These are phyloP conservation scores for Vitis amurensis DNA, from an alignment of 164 flowering plant genomes.

Conservation along the genomic window DNA sequence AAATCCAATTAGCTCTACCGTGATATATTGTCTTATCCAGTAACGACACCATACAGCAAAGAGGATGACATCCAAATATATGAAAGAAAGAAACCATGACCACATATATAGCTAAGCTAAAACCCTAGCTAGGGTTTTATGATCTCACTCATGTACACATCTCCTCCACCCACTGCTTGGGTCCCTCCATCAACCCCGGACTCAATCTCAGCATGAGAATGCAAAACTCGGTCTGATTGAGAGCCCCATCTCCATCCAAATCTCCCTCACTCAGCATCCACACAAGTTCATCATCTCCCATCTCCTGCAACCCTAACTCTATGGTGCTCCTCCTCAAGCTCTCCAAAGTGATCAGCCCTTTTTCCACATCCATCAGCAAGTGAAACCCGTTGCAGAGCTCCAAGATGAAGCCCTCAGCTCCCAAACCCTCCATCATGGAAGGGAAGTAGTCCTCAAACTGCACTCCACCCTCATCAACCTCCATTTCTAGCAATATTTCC, in stretches of 20 bases:
- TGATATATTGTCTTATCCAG: too few species aligned
- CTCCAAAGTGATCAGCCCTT: slow-evolving; percentile 45
- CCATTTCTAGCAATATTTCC: too few species aligned
- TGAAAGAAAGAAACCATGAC: too few species aligned
- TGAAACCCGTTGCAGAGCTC: slow-evolving; percentile 44
- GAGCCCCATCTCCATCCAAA: slow-evolving; percentile 55
- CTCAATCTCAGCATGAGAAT: slow-evolving; percentile 61
- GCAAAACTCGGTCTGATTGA: slow-evolving; percentile 61
- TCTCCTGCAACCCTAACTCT: slow-evolving; percentile 30
- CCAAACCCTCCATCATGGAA: slow-evolving; percentile 31
- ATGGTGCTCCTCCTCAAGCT: slow-evolving; percentile 46
- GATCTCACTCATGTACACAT: too few species aligned
- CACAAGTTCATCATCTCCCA: slow-evolving; percentile 35
- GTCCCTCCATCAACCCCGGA: slow-evolving; percentile 40
- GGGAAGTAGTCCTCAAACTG: slow-evolving; percentile 42
- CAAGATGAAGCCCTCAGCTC: slow-evolving; percentile 30
- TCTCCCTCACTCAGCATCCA: slow-evolving; percentile 63
- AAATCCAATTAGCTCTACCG: too few species aligned
- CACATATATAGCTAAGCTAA: too few species aligned
- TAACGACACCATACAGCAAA: too few species aligned
- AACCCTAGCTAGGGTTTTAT: too few species aligned
- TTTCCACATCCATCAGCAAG: slow-evolving; percentile 41
- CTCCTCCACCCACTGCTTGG: slow-evolving; percentile 18
- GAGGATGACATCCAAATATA: too few species aligned
- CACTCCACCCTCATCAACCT: too few species aligned